Percentiles rank a stretch among this genome's conserved stretches.
phyloP scores from a whole-genome alignment of 306 rosid species.

The Citrullus mucosospermus region DNA sequence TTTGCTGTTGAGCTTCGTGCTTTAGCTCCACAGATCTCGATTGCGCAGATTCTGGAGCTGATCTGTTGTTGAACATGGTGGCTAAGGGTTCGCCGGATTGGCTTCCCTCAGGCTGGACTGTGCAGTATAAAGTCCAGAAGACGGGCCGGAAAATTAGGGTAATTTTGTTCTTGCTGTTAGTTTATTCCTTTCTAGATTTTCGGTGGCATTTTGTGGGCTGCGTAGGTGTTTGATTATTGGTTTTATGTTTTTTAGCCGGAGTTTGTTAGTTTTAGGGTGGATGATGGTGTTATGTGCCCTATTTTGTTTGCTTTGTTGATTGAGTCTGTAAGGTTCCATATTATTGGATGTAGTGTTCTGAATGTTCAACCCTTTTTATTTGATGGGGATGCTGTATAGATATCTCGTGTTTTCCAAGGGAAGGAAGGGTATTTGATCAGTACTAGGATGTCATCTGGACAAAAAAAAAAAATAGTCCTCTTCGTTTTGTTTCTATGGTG shows the following conservation, averaged over 20 bases:
- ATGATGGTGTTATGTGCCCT: not conserved
- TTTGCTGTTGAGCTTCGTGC: not conserved
- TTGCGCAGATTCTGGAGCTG: not conserved
- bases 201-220: not conserved
- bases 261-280: not conserved
- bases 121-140: conserved; percentile 23
- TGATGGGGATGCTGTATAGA: not conserved
- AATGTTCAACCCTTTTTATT: not conserved
- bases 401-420: not conserved
- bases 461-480: not conserved
- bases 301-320: not conserved
- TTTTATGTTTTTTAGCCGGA: not conserved
- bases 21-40: not conserved
- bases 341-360: not conserved
- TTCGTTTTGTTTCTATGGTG: not conserved
- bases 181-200: not conserved
- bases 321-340: not conserved
- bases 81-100: conserved; percentile 24
- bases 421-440: not conserved
- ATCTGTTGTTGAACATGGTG: conserved; percentile 7
- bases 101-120: conserved; percentile 43
- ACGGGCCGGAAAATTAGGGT: conserved; percentile 36
- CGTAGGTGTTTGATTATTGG: not conserved
- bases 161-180: conserved; percentile 1
- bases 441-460: not conserved